Conservation (phyloP, 139 green algal species). For the Spirogloea muscicola region DNA sequence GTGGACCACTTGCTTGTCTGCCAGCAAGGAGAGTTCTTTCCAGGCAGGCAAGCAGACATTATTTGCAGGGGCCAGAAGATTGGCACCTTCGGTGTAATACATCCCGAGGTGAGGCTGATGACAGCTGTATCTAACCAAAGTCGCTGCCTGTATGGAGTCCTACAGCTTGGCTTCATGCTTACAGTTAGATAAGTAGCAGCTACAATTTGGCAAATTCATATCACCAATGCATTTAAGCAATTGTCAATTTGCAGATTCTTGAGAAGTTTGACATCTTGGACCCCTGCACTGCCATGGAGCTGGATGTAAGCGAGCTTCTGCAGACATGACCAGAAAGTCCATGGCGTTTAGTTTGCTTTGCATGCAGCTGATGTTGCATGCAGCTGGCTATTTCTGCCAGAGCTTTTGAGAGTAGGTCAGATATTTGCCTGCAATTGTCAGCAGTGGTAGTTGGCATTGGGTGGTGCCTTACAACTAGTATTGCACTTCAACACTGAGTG, state of each 20-base stretch:
- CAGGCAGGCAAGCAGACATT: constrained; percentile 63
- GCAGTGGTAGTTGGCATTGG: too few species aligned
- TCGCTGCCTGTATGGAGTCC: not conserved
- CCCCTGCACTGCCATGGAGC: constrained; percentile 86
- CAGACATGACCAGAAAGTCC: too few species aligned
- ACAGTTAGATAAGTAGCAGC: not conserved
- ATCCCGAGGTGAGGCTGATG: constrained; percentile 73
- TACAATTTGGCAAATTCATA: not conserved
- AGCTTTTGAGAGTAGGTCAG: too few species aligned
- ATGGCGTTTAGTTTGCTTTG: too few species aligned
- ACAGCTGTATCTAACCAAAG: too few species aligned
- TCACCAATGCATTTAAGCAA: not conserved
- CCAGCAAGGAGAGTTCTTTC: constrained; percentile 95
- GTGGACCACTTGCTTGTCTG: too few species aligned
- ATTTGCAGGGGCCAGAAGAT: constrained; percentile 54
- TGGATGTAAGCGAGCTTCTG: too few species aligned
- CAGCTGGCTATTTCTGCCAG: too few species aligned
- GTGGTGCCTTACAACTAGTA: too few species aligned
- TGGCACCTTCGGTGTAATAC: constrained; percentile 88
- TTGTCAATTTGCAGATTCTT: constrained; percentile 54
- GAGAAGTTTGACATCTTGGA: constrained; percentile 83
- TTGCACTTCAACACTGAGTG: too few species aligned
- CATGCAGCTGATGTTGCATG: too few species aligned
- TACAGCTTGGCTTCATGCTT: not conserved
- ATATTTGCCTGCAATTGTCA: too few species aligned